These are phyloP conservation scores for Trichosporon sp. DNA, from an alignment of 1,284 basidiomycete species.

Conservation along the genomic window DNA sequence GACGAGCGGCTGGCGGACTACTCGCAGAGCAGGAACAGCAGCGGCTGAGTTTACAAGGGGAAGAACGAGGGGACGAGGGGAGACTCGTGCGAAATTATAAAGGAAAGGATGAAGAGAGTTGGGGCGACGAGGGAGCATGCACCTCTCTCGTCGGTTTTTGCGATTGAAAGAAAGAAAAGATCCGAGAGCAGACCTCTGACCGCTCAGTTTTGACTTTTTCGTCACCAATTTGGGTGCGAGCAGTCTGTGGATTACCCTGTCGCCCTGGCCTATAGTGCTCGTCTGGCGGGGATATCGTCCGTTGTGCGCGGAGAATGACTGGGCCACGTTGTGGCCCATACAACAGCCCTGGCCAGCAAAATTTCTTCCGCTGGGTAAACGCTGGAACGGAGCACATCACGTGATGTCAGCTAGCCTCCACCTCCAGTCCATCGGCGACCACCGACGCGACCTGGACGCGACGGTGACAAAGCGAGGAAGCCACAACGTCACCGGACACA, in stretches of 20 bases:
- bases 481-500: neutral
- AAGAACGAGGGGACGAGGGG: neutral
- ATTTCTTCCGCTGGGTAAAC: neutral
- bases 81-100: conserved; percentile 19
- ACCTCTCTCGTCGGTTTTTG: conserved; percentile 18
- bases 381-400: neutral
- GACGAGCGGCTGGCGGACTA: conserved; percentile 4
- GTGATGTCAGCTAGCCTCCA: neutral
- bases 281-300: neutral
- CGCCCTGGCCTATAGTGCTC: neutral
- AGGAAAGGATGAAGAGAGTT: neutral
- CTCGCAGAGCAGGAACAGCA: conserved; percentile 3
- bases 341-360: neutral
- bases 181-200: neutral
- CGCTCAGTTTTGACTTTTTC: neutral
- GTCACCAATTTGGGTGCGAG: conserved; percentile 11
- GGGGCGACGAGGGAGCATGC: conserved; percentile 18
- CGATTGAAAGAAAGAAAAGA: conserved; percentile 12
- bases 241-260: neutral
- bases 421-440: conserved; percentile 9
- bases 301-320: neutral
- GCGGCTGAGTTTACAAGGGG: conserved; percentile 2
- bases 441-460: neutral
- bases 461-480: neutral
- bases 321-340: conserved; percentile 2